These are phyloP conservation scores for Gossypium stocksii DNA, from an alignment of 345 rosid species.

Conservation along the genomic window DNA sequence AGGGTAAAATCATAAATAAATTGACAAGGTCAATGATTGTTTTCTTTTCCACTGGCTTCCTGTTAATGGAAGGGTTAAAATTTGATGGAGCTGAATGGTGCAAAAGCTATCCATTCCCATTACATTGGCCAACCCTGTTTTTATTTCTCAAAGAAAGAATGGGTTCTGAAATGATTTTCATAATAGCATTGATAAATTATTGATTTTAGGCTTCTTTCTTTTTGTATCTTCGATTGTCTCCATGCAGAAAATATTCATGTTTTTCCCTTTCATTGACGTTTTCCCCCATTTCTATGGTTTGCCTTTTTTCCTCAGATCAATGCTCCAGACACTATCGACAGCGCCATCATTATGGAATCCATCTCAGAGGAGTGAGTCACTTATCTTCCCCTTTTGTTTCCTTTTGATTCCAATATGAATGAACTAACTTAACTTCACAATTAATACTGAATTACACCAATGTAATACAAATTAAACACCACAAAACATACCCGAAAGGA, in stretches of 20 bases:
- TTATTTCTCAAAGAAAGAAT: too few relatives aligned
- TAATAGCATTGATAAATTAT: background rate
- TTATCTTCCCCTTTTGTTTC: background rate
- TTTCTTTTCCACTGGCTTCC: background rate
- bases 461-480: background rate
- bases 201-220: background rate
- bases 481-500: background rate
- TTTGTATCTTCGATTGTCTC: background rate
- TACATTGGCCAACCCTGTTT: background rate
- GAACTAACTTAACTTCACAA: background rate
- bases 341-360: constrained; percentile 30
- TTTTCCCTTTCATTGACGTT: background rate
- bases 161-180: background rate
- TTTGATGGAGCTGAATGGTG: background rate
- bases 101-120: background rate
- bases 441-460: background rate
- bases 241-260: background rate
- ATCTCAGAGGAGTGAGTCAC: constrained; percentile 29
- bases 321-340: constrained; percentile 30
- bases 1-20: background rate
- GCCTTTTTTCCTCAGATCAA: constrained; percentile 17
- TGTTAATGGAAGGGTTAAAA: background rate
- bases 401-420: background rate
- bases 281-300: background rate
- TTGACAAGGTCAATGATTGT: background rate